Conservation (phyloP, 306 rosid genomes). For the Oemleria cerasiformis region DNA sequence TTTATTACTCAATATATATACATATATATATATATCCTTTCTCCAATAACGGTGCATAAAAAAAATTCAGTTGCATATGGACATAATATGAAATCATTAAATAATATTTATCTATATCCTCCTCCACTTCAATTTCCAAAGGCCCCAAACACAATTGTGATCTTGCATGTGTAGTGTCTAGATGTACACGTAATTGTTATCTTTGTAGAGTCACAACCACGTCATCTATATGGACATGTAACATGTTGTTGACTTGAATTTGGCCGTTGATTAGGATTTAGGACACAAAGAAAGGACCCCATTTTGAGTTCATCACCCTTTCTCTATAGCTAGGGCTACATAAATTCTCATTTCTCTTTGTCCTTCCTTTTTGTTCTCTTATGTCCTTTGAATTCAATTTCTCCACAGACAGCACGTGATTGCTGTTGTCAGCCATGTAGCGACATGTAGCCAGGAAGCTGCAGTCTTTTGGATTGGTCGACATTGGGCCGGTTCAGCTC, state of each 20-base stretch:
- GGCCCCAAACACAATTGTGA: neutral
- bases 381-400: conserved; percentile 4
- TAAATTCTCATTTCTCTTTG: conserved; percentile 11
- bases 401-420: conserved; percentile 9
- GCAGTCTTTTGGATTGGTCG: neutral
- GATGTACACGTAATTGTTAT: neutral
- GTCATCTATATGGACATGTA: conserved; percentile 13
- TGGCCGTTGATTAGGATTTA: neutral
- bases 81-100: too few relatives aligned
- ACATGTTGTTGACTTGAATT: conserved; percentile 18
- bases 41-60: too few relatives aligned
- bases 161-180: conserved; percentile 15
- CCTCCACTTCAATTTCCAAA: too few relatives aligned
- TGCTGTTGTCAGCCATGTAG: neutral
- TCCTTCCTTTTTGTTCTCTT: conserved; percentile 21
- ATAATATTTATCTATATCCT: neutral
- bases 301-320: neutral
- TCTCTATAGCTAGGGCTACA: neutral
- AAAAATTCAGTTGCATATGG: too few relatives aligned
- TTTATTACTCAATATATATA: too few relatives aligned
- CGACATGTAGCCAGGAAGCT: conserved; percentile 12
- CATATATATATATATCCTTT: too few relatives aligned
- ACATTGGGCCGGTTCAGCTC: neutral
- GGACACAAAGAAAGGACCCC: conserved; percentile 21
- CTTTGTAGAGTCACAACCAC: neutral